These are phyloP conservation scores for Podospora didyma DNA, from an alignment of 495 filamentous ascomycete genomes.

Conservation along the genomic window DNA sequence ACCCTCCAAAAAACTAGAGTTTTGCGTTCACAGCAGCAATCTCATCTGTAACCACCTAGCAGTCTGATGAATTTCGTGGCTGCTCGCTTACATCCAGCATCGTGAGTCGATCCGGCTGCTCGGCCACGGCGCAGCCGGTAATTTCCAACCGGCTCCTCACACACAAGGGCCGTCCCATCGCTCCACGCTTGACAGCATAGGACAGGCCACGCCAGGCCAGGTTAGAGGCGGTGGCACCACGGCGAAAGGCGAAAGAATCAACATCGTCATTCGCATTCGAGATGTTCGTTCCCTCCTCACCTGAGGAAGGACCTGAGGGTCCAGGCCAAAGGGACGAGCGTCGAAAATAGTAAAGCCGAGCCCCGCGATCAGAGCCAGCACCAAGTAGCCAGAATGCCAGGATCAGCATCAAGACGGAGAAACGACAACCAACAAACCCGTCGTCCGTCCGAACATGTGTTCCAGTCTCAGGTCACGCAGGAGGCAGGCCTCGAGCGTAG, in stretches of 20 bases:
- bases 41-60: too few relatives aligned
- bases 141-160: constrained; percentile 4
- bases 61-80: neutral
- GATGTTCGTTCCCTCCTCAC: neutral
- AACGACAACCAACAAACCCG: constrained; percentile 1
- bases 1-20: too few relatives aligned
- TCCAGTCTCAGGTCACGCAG: constrained; percentile 22
- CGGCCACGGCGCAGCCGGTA: constrained; percentile 26
- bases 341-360: neutral
- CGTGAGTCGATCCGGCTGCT: constrained; percentile 23
- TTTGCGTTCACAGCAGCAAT: too few relatives aligned
- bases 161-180: neutral
- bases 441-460: constrained; percentile 1
- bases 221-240: neutral
- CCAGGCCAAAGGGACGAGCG: neutral
- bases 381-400: too few relatives aligned
- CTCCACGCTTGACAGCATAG: neutral
- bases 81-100: constrained; percentile 5
- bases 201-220: neutral
- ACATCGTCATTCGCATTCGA: neutral
- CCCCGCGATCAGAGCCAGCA: neutral
- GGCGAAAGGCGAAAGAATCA: neutral
- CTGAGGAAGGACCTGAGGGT: neutral
- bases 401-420: neutral
- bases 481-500: constrained; percentile 5